Evolutionary conservation across 2,329 filamentous ascomycete species (phyloP).

Genomic region (Ophiostoma australiae): DNA sequence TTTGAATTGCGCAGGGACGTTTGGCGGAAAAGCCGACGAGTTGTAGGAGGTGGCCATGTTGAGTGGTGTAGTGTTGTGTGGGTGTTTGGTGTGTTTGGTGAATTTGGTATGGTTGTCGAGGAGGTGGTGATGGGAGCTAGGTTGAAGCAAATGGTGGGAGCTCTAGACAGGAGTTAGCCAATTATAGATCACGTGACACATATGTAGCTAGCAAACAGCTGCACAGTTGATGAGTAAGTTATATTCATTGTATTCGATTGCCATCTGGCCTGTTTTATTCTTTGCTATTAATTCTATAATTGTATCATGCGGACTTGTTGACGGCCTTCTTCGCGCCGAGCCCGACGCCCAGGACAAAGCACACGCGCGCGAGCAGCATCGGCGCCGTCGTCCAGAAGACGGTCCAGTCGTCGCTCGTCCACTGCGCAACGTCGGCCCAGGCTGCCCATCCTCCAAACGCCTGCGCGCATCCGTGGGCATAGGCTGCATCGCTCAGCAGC

Average conservation of each 20-base stretch:
- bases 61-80: not conserved
- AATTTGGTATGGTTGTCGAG: not conserved
- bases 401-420: constrained; percentile 33
- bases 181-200: constrained; percentile 1
- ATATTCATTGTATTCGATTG: not conserved
- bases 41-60: not conserved
- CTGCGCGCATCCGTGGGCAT: constrained; percentile 33
- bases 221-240: not conserved
- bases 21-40: not conserved
- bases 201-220: not conserved
- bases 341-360: constrained; percentile 34
- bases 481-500: constrained; percentile 36
- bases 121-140: not conserved
- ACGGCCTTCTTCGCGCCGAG: not conserved
- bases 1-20: not conserved
- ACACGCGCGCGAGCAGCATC: constrained; percentile 32
- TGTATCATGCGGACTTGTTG: not conserved
- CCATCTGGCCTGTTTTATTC: not conserved
- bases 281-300: not conserved
- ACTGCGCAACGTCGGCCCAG: constrained; percentile 30
- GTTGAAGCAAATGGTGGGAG: not conserved
- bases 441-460: constrained; percentile 35
- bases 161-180: not conserved
- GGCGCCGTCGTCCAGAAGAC: constrained; percentile 31
- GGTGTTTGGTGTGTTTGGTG: not conserved